Evolutionary conservation across 306 rosid genomes (phyloP).

Genomic region (Hippophae rhamnoides): DNA sequence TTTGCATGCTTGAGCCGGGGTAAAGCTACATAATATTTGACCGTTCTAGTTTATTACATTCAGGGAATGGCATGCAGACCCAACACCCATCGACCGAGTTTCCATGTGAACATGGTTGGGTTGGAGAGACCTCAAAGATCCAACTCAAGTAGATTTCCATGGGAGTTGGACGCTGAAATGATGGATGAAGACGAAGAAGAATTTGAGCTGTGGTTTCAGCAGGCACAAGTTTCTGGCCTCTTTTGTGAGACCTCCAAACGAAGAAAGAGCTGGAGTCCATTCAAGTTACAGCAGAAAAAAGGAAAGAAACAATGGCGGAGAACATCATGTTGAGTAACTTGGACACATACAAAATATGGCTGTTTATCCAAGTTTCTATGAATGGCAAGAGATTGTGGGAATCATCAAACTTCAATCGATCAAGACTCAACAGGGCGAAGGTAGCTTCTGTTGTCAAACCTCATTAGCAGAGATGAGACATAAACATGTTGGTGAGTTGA

Average conservation of each 20-base stretch:
- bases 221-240: constrained; percentile 88
- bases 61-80: constrained; percentile 99
- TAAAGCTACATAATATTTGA: not conserved
- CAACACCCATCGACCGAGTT: constrained; percentile 90
- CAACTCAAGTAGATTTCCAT: constrained; percentile 74
- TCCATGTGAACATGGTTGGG: constrained; percentile 98
- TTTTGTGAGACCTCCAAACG: constrained; percentile 87
- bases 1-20: not conserved
- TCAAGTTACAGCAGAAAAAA: constrained; percentile 71
- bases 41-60: constrained; percentile 12
- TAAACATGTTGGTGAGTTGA: too few species aligned
- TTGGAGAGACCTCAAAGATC: constrained; percentile 75
- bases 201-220: constrained; percentile 89
- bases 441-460: too few species aligned
- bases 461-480: too few species aligned
- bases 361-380: too few species aligned
- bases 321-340: constrained; percentile 59
- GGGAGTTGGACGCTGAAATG: constrained; percentile 98
- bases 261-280: constrained; percentile 96
- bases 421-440: too few species aligned
- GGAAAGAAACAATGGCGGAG: constrained; percentile 92
- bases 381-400: too few species aligned
- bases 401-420: too few species aligned
- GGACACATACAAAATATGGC: too few species aligned
- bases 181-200: constrained; percentile 93